Base-by-base conservation (phyloP, 129 eudicot genomes). In the Heracleum sosnowskyi region DNA sequence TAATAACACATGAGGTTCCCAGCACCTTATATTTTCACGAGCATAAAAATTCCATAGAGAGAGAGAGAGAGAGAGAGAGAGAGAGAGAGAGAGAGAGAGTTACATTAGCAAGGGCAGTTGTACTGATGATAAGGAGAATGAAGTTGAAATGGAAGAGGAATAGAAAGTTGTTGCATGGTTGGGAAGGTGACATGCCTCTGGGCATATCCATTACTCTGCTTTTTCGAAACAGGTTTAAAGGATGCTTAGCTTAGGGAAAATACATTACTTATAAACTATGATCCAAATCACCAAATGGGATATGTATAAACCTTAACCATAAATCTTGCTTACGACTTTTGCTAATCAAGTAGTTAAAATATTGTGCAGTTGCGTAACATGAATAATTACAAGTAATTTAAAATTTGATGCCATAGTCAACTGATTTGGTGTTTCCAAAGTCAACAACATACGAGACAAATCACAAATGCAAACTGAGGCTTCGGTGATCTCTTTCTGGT, bases 61-160 rank as follows among this genome's bases (percentile, higher is more conserved):
- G 62, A 53, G 62, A 53, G 62, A 53, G 62, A 53, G 62, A 53
- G 62, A 53, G 62, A 53, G 62, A 53, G 62, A 53, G 62, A 53
- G 62, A 53, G 62, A 53, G 44, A 53, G 62, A 53, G 62, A 53
- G 62, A 53, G 62, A 53, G 62, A 53, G 62, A 53, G 62, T 60
- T 60, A 60, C 33, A 60, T 60, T 7, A 22, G 68, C 68, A 60
- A 60, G 15, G 15, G 68, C 68, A 60, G 68, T 6, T n/a, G 68
- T 60, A 26, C 5, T 11, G 16, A 60, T 26, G 68, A n/a, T 20
- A 7, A 60, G 68, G 5, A 60, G 68, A 60, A n/a, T 60, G 68
- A 60, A 60, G 68, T n/a, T 60, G 1, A 24, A n/a, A 22, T 60
- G 33, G 68, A 60, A 60, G 68, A 60, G 33, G 33, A 60, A 60